Percentiles rank a stretch among this genome's conserved stretches.
Conservation (phyloP, 805 yeast genomes). For the Millerozyma acaciae region DNA sequence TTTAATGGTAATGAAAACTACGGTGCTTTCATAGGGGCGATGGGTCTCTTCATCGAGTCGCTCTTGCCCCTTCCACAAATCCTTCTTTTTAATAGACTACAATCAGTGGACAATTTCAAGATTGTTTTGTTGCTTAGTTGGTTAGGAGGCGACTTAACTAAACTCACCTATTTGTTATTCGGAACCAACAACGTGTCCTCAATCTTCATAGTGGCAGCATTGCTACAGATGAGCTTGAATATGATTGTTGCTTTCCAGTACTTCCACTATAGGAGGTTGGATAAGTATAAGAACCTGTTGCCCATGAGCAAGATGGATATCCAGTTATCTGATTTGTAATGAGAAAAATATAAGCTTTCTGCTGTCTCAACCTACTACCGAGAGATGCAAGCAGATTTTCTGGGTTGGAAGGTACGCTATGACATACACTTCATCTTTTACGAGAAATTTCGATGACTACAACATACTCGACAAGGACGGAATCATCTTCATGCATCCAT, state of each 20-base stretch:
- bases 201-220: slow-evolving; percentile 64
- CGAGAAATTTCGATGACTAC: too few species aligned
- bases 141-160: slow-evolving; percentile 85
- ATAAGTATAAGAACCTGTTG: background rate
- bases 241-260: slow-evolving; percentile 70
- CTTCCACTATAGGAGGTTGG: slow-evolving; percentile 54
- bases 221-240: slow-evolving; percentile 75
- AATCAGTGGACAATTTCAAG: slow-evolving; percentile 76
- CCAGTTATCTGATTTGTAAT: too few species aligned
- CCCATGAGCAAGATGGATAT: background rate
- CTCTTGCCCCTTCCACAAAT: slow-evolving; percentile 76
- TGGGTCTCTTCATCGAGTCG: slow-evolving; percentile 70
- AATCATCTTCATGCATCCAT: too few species aligned
- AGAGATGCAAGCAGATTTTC: too few species aligned
- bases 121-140: slow-evolving; percentile 72
- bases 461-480: too few species aligned
- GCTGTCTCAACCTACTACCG: too few species aligned
- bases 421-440: too few species aligned
- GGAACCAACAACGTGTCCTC: slow-evolving; percentile 69
- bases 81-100: slow-evolving; percentile 59
- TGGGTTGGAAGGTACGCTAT: too few species aligned
- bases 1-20: slow-evolving; percentile 34
- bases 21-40: slow-evolving; percentile 52
- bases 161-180: slow-evolving; percentile 67
- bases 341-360: too few species aligned